phyloP scores from a whole-genome alignment of 2,329 filamentous ascomycete genomes.

The Hypoxylon sp. region DNA sequence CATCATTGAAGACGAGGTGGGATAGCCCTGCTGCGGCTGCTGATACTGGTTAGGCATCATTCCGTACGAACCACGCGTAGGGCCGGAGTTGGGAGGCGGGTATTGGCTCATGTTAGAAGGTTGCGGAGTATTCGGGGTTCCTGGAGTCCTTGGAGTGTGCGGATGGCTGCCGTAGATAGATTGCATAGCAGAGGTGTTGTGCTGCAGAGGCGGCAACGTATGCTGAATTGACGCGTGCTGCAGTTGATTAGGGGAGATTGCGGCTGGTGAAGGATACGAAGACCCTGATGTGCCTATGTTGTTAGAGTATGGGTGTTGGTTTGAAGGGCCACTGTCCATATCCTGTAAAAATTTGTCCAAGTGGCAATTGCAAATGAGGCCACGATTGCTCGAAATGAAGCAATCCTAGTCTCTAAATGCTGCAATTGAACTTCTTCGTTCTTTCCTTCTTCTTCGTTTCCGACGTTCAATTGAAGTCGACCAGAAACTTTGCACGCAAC shows the following conservation, averaged over 20 bases:
- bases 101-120: slow-evolving; percentile 64
- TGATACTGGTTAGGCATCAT: slow-evolving; percentile 69
- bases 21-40: slow-evolving; percentile 67
- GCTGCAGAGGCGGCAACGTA: slow-evolving; percentile 68
- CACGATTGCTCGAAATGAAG: slow-evolving; percentile 45
- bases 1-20: slow-evolving; percentile 71
- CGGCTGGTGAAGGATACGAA: slow-evolving; percentile 65
- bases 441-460: slow-evolving; percentile 14
- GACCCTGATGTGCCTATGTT: slow-evolving; percentile 67
- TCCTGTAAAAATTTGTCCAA: slow-evolving; percentile 52
- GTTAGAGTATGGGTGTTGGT: slow-evolving; percentile 64
- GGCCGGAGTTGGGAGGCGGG: slow-evolving; percentile 49
- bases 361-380: slow-evolving; percentile 43
- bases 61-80: slow-evolving; percentile 64
- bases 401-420: slow-evolving; percentile 45
- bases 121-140: slow-evolving; percentile 73
- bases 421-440: slow-evolving; percentile 34
- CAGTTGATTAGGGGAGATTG: slow-evolving; percentile 65
- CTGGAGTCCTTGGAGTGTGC: slow-evolving; percentile 72
- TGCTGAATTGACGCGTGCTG: slow-evolving; percentile 63
- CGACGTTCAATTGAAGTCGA: slow-evolving; percentile 23
- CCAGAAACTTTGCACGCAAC: slow-evolving; percentile 7
- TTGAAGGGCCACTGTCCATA: slow-evolving; percentile 65
- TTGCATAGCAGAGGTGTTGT: slow-evolving; percentile 63
- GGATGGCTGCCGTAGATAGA: slow-evolving; percentile 70